phyloP scores from a whole-genome alignment of 192 early-diverging fungal species.

The Mortierella antarctica region DNA sequence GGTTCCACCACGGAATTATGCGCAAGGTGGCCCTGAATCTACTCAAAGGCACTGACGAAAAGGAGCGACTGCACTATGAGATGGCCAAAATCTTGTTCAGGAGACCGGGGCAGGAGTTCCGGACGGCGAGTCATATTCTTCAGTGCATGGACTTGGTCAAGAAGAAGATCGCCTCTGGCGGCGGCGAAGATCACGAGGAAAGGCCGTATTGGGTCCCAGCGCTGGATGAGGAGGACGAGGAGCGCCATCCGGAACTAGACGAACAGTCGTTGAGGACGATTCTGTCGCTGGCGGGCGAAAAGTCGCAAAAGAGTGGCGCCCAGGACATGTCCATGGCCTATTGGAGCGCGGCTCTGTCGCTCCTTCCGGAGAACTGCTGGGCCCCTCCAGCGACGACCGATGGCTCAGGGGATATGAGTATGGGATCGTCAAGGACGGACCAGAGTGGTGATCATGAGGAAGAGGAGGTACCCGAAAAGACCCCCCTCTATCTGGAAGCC shows the following conservation, averaged over 20 bases:
- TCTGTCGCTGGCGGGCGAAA: slow-evolving; percentile 36
- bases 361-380: slow-evolving; percentile 39
- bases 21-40: slow-evolving; percentile 32
- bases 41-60: slow-evolving; percentile 37
- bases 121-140: slow-evolving; percentile 31
- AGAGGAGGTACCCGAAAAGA: background rate
- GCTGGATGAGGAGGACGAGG: background rate
- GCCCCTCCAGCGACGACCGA: background rate
- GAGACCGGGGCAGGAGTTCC: slow-evolving; percentile 31
- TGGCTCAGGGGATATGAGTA: slow-evolving; percentile 1
- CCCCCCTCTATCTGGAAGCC: slow-evolving; percentile 26
- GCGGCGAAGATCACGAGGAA: background rate
- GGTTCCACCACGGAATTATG: slow-evolving; percentile 42
- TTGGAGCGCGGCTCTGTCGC: slow-evolving; percentile 34
- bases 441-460: background rate
- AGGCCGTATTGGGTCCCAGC: slow-evolving; percentile 32
- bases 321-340: slow-evolving; percentile 38
- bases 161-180: slow-evolving; percentile 5
- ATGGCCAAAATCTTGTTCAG: slow-evolving; percentile 29
- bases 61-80: slow-evolving; percentile 44
- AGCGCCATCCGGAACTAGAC: background rate
- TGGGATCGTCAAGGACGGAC: background rate
- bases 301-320: slow-evolving; percentile 49
- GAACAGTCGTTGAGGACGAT: slow-evolving; percentile 17
- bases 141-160: slow-evolving; percentile 33